phyloP scores from a whole-genome alignment of 176 grass and related monocot species.

The Cocos nucifera region DNA sequence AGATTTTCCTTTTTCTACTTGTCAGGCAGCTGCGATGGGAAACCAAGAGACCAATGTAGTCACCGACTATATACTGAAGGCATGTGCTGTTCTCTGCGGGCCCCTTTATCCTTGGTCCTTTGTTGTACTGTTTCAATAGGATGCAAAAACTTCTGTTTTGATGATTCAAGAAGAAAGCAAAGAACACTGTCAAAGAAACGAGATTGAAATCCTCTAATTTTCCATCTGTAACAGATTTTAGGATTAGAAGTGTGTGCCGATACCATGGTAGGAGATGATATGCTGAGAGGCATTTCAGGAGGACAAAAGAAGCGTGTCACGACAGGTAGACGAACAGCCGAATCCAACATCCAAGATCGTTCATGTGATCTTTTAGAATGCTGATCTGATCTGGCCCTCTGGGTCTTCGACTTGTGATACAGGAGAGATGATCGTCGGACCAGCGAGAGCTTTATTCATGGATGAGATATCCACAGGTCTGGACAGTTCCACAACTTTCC shows the following conservation, averaged over 20 bases:
- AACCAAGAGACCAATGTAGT: constrained; percentile 63
- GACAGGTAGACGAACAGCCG: constrained; percentile 43
- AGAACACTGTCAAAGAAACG: too few relatives aligned
- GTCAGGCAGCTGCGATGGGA: constrained; percentile 54
- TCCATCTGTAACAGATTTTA: constrained; percentile 35
- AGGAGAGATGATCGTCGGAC: constrained; percentile 84
- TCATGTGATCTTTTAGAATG: not conserved
- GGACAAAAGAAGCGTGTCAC: constrained; percentile 89
- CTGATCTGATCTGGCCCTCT: not conserved
- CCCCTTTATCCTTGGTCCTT: too few relatives aligned
- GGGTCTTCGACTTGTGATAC: not conserved
- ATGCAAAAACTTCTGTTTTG: not conserved
- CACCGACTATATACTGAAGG: constrained; percentile 82
- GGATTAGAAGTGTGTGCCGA: constrained; percentile 77
- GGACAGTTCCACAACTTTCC: constrained; percentile 79
- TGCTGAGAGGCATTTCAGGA: constrained; percentile 77
- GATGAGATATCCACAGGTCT: constrained; percentile 91
- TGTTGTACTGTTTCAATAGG: too few relatives aligned
- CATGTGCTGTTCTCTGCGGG: not conserved
- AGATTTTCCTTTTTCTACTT: too few relatives aligned
- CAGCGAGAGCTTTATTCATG: constrained; percentile 75
- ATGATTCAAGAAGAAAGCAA: not conserved
- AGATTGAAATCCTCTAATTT: not conserved
- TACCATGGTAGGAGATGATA: constrained; percentile 66
- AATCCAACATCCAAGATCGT: not conserved